Evolutionary conservation across 352 stramenopile genomes (phyloP).

Genomic region (Phytopythium kandeliae): DNA sequence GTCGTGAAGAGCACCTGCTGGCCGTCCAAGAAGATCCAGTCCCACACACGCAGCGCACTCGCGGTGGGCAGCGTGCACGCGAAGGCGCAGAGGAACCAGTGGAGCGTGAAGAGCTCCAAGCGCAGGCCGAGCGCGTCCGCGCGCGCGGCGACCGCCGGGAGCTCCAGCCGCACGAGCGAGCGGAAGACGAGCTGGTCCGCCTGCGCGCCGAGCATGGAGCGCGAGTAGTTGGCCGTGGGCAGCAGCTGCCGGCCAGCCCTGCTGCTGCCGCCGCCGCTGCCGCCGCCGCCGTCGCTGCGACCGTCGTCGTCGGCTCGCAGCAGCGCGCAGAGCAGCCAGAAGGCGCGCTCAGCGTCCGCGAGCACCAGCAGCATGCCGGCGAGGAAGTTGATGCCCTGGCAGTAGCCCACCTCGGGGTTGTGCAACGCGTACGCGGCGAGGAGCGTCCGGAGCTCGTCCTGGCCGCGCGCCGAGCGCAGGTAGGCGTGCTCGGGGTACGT

Average conservation of each 20-base stretch:
- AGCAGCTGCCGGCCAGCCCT: conserved; percentile 24
- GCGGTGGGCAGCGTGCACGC: conserved; percentile 74
- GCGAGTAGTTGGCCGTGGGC: conserved; percentile 70
- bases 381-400: conserved; percentile 79
- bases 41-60: conserved; percentile 64
- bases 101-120: conserved; percentile 71
- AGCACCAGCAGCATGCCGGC: conserved; percentile 62
- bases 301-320: conserved; percentile 28
- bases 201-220: conserved; percentile 65
- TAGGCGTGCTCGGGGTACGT: conserved; percentile 61
- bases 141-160: conserved; percentile 27
- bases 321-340: conserved; percentile 75
- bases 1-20: conserved; percentile 45
- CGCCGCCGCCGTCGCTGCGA: too few species aligned
- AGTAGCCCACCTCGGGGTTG: conserved; percentile 54
- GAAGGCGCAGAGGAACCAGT: conserved; percentile 85
- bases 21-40: conserved; percentile 72
- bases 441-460: conserved; percentile 44
- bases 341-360: conserved; percentile 68
- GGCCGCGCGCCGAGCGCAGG: conserved; percentile 39
- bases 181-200: conserved; percentile 75
- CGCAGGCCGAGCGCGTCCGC: conserved; percentile 37
- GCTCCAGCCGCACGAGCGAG: conserved; percentile 37
- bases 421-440: conserved; percentile 53
- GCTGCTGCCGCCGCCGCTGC: too few species aligned